Conservation (phyloP, 805 yeast species). For the Saccharomycopsis babjevae region DNA sequence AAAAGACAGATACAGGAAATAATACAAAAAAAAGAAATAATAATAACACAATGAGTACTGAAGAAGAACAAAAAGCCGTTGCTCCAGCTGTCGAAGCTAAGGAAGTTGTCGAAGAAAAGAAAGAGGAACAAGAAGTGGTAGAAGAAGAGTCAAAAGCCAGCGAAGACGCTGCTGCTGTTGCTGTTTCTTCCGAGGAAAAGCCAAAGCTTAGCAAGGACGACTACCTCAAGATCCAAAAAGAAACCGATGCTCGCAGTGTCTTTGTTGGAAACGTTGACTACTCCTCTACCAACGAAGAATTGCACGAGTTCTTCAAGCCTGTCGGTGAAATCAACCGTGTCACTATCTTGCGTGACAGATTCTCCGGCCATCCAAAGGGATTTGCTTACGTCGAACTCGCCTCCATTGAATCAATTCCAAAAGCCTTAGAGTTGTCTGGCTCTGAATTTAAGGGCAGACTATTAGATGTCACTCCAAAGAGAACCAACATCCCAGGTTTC, state of each 20-base stretch:
- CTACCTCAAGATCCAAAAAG: conserved; percentile 31
- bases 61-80: not conserved
- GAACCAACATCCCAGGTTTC: conserved; percentile 46
- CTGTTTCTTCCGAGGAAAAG: conserved; percentile 1
- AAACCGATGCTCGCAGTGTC: conserved; percentile 45
- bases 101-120: not conserved
- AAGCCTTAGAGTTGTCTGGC: conserved; percentile 38
- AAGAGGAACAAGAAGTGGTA: not conserved
- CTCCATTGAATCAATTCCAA: conserved; percentile 34
- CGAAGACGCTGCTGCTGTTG: not conserved
- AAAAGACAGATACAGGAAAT: too few relatives aligned
- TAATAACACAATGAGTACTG: not conserved
- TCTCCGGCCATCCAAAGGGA: conserved; percentile 33
- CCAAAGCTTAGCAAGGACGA: conserved; percentile 15
- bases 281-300: conserved; percentile 44
- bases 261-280: conserved; percentile 60
- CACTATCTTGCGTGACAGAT: conserved; percentile 39
- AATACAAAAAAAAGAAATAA: not conserved
- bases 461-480: conserved; percentile 38
- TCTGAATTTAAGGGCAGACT: conserved; percentile 36
- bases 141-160: not conserved
- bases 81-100: not conserved
- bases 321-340: conserved; percentile 39
- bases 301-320: conserved; percentile 40
- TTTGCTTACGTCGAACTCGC: conserved; percentile 53